phyloP scores from a whole-genome alignment of 169 alveolate genomes.

The Plasmodium chabaudi region DNA sequence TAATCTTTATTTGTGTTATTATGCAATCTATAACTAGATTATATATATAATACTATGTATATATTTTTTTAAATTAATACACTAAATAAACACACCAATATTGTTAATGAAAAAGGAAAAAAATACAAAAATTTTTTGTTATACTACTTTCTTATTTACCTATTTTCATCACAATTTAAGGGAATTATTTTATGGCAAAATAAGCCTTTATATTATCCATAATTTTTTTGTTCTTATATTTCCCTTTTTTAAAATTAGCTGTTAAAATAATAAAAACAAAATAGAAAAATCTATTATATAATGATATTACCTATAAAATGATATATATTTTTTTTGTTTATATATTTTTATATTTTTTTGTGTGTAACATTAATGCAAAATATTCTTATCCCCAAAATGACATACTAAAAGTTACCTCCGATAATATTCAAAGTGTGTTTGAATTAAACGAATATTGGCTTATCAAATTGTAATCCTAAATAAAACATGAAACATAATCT shows the following conservation, averaged over 20 bases:
- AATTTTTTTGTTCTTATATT: not conserved
- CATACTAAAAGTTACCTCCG: constrained; percentile 24
- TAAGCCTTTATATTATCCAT: not conserved
- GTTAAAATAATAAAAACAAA: not conserved
- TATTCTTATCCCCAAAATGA: constrained; percentile 42
- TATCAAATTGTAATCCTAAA: constrained; percentile 40
- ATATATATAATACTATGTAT: no score
- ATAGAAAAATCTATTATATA: not conserved
- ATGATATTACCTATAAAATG: not conserved
- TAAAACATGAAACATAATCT: not conserved
- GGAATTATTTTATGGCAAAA: no score
- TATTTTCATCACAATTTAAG: no score
- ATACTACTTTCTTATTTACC: no score
- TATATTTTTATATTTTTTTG: constrained; percentile 12
- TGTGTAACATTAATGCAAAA: constrained; percentile 4
- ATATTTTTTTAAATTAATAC: no score
- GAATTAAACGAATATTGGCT: constrained; percentile 36
- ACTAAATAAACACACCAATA: no score
- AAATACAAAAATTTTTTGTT: no score
- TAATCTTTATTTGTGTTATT: no score
- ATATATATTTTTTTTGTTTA: constrained; percentile 5
- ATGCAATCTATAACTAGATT: no score
- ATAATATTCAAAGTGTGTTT: constrained; percentile 9
- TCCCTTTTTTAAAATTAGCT: not conserved
- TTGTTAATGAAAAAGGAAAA: no score